These are phyloP conservation scores for Yamadazyma triangularis DNA, from an alignment of 1,139 yeast species.

Conservation along the genomic window DNA sequence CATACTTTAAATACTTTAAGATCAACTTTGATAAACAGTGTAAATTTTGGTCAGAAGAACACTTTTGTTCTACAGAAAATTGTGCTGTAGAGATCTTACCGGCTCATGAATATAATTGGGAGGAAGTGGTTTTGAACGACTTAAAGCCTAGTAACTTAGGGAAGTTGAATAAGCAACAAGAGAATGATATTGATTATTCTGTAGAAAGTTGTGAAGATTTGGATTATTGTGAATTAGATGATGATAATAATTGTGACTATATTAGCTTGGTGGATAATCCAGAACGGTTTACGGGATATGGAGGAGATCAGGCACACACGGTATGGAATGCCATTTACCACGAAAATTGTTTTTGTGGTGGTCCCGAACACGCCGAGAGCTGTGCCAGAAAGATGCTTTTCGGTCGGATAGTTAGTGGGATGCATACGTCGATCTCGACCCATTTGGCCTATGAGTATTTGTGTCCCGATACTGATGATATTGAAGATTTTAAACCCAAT, in stretches of 20 bases:
- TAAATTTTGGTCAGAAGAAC: conserved; percentile 81
- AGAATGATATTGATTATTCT: conserved; percentile 26
- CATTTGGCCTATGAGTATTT: conserved; percentile 86
- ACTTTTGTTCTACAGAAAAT: conserved; percentile 86
- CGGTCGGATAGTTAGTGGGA: conserved; percentile 81
- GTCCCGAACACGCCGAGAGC: conserved; percentile 40
- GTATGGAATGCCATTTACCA: conserved; percentile 92
- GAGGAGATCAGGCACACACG: conserved; percentile 86
- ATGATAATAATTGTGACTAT: conserved; percentile 60
- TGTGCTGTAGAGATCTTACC: conserved; percentile 82
- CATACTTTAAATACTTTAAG: conserved; percentile 83
- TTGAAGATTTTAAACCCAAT: conserved; percentile 85
- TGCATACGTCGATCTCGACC: conserved; percentile 95
- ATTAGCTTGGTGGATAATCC: conserved; percentile 87
- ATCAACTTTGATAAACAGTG: conserved; percentile 83
- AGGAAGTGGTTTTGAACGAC: conserved; percentile 54
- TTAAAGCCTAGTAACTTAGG: conserved; percentile 51
- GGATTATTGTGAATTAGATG: conserved; percentile 62
- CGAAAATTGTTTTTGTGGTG: conserved; percentile 60
- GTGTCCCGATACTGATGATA: conserved; percentile 51
- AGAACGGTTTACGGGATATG: conserved; percentile 94
- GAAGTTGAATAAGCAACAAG: conserved; percentile 44
- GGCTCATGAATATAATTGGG: conserved; percentile 51
- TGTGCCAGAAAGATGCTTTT: conserved; percentile 75
- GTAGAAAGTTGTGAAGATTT: conserved; percentile 24